Base-by-base conservation (phyloP, 805 yeast species). In the Ogataea sp. region DNA sequence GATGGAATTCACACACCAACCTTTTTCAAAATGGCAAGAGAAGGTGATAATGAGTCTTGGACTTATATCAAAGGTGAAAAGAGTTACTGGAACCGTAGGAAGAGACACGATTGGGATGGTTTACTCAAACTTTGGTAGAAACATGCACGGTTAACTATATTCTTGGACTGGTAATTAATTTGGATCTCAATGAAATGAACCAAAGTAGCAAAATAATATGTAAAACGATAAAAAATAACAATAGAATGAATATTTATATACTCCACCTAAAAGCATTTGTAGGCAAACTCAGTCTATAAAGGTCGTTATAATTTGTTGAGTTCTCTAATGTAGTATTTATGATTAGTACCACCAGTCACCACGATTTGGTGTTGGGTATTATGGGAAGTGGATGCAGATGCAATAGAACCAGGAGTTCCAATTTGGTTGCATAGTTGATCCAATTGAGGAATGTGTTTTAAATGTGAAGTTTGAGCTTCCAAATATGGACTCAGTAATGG, bases 31-130 rank as follows among this genome's bases (percentile, higher is more conserved):
- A 67, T 70, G 43, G 63, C 59, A 5, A 67, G 64, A 15, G 60
- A 46, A 8, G 51, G 51, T 30, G 58, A 52, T 18, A 47, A 49
- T 6, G 75, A 70, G 39, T 42, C 43, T 7, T 85, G 84, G 79
- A 67, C 64, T 17, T 66, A 68, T 39, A 71, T 70, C 30, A 64
- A 55, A 21, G 95, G 95, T 1, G 67, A 66, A 1, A 61, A 65
- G 33, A 68, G 80, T 51, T 88, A 88, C 56, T 88, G 97, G 97
- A 76, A 73, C 45, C 73, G 85, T 51, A 77, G 97, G 52, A 72
- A 69, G 49, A 61, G 59, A 7, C 65, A 65, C 5, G 75, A 81
- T 47, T 83, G 93, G 93, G 56, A 60, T 15, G 80, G 65, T 20
- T 53, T 78, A 13, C 48, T 65, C 4, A 61, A 70, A 23, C 57